These are phyloP conservation scores for Boletellus sp. DNA, from an alignment of 1,284 basidiomycete species.

Conservation along the genomic window DNA sequence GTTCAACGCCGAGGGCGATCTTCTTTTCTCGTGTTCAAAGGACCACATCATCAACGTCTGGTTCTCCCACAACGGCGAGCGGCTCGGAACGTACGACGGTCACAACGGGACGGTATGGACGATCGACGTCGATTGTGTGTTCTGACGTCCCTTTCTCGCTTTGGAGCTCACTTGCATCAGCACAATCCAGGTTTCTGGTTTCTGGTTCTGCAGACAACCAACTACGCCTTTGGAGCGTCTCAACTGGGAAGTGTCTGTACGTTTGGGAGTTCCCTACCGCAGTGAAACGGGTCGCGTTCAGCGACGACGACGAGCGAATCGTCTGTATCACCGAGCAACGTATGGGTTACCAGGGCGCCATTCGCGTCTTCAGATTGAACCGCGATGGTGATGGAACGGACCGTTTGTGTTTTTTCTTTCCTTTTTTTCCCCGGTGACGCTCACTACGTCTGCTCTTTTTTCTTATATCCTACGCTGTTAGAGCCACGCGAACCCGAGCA, in stretches of 20 bases:
- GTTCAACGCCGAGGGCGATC: conserved; percentile 94
- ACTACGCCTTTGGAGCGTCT: conserved; percentile 81
- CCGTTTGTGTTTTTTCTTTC: conserved; percentile 43
- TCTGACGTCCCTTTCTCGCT: conserved; percentile 2
- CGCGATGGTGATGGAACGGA: conserved; percentile 72
- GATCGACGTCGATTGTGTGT: conserved; percentile 91
- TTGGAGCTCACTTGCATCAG: conserved; percentile 40
- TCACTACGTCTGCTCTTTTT: background rate
- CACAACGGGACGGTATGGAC: conserved; percentile 98
- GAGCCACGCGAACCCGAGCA: conserved; percentile 73
- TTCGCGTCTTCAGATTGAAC: conserved; percentile 88
- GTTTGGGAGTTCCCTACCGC: conserved; percentile 98
- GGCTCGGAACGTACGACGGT: conserved; percentile 94
- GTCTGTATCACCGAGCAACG: conserved; percentile 97
- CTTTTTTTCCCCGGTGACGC: no score
- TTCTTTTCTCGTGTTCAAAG: conserved; percentile 95
- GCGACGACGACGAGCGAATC: conserved; percentile 80
- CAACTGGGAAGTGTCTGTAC: conserved; percentile 87
- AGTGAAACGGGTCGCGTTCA: conserved; percentile 92
- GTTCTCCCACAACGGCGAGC: conserved; percentile 98
- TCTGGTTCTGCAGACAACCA: conserved; percentile 91
- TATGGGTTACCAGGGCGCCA: conserved; percentile 85
- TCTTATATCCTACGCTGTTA: conserved; percentile 30
- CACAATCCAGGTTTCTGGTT: conserved; percentile 81
- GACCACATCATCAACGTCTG: conserved; percentile 95